These are phyloP conservation scores for Alternaria infectoria DNA, from an alignment of 2,329 filamentous ascomycete species.

Conservation along the genomic window DNA sequence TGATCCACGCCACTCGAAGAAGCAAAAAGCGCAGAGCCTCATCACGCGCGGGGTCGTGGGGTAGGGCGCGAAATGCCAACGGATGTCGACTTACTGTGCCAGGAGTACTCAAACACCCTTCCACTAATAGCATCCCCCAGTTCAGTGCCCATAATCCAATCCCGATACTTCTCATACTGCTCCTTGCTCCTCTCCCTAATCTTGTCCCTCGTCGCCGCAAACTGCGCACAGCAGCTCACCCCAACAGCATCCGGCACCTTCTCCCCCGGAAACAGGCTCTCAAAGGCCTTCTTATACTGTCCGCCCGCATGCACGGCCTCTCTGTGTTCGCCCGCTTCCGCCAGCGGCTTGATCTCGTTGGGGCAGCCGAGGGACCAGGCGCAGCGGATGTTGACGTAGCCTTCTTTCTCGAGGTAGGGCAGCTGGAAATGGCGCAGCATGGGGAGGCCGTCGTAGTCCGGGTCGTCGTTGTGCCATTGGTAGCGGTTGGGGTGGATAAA, in stretches of 20 bases:
- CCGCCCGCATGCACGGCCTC: constrained; percentile 56
- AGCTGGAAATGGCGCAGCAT: constrained; percentile 58
- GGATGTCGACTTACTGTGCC: constrained; percentile 58
- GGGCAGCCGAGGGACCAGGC: constrained; percentile 61
- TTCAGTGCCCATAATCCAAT: constrained; percentile 57
- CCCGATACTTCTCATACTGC: constrained; percentile 57
- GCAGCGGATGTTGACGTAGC: constrained; percentile 63
- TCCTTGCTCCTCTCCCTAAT: constrained; percentile 53
- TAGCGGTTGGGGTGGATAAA: constrained; percentile 53
- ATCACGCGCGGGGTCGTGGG: background rate
- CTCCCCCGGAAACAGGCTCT: constrained; percentile 54
- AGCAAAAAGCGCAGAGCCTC: constrained; percentile 2
- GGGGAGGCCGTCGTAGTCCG: constrained; percentile 58
- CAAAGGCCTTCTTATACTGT: constrained; percentile 57
- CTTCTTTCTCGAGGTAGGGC: constrained; percentile 56
- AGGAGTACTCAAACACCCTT: constrained; percentile 64
- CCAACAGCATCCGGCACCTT: constrained; percentile 55
- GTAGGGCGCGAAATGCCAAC: background rate
- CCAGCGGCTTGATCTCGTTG: constrained; percentile 56
- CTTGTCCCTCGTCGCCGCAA: constrained; percentile 58
- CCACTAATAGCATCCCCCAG: constrained; percentile 59
- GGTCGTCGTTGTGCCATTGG: constrained; percentile 60
- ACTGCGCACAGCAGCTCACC: constrained; percentile 62
- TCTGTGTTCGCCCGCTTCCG: constrained; percentile 49
- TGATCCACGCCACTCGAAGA: background rate